A percentile compares a stretch with the other conserved stretches of the same genome.
Evolutionary conservation across 331 rosid species (phyloP).

Genomic region (Stylosanthes scabra): DNA sequence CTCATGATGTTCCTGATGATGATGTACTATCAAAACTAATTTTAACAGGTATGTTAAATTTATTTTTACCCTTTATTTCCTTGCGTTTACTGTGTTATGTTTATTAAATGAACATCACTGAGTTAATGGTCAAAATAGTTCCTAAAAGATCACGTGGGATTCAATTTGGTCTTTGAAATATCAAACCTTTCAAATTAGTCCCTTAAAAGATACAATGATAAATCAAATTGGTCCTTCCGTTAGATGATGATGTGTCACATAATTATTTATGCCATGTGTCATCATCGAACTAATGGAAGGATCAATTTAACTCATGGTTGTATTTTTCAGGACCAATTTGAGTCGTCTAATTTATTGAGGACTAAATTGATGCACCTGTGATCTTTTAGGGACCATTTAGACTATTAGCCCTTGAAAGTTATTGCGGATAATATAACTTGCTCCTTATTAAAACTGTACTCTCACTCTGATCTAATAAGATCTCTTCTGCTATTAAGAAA

Average conservation of each 20-base stretch:
- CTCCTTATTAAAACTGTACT: neutral
- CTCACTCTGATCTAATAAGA: constrained; percentile 1
- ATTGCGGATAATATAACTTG: neutral
- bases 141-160: no score
- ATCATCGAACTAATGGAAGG: no score
- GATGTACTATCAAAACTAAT: constrained; percentile 70
- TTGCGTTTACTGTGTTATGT: constrained; percentile 7
- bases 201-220: no score
- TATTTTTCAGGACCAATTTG: no score
- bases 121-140: no score
- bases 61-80: constrained; percentile 36
- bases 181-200: no score
- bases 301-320: no score
- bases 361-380: no score
- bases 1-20: constrained; percentile 60
- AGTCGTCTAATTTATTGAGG: neutral
- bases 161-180: no score
- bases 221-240: no score
- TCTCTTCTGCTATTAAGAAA: neutral
- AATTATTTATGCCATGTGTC: no score
- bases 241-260: no score
- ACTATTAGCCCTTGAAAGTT: neutral
- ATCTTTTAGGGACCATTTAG: neutral
- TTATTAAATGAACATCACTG: neutral
- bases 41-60: constrained; percentile 69